Evolutionary conservation across 2,329 filamentous ascomycete genomes (phyloP).

Genomic region (Lasiodiplodia citricola): DNA sequence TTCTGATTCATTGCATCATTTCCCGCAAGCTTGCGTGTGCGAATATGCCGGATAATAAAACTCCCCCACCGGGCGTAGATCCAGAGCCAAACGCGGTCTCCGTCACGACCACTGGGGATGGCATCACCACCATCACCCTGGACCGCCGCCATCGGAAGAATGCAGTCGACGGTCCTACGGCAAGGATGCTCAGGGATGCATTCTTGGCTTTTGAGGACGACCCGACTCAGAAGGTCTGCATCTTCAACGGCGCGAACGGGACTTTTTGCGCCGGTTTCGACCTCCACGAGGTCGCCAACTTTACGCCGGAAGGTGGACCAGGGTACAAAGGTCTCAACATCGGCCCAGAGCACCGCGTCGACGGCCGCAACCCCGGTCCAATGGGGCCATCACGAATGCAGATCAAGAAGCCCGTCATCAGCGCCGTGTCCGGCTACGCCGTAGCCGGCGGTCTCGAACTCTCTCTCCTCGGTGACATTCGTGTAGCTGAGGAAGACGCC

Average conservation of each 20-base stretch:
- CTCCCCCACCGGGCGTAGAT: too few relatives aligned
- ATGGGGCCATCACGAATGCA: slow-evolving; percentile 59
- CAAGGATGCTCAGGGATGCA: slow-evolving; percentile 53
- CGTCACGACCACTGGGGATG: slow-evolving; percentile 30
- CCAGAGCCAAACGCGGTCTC: too few relatives aligned
- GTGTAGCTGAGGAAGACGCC: slow-evolving; percentile 59
- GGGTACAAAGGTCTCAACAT: not conserved
- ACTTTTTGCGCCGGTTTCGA: slow-evolving; percentile 63
- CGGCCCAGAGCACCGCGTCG: slow-evolving; percentile 37
- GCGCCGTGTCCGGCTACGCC: slow-evolving; percentile 58
- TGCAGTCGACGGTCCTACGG: slow-evolving; percentile 58
- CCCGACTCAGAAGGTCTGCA: slow-evolving; percentile 56
- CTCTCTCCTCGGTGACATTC: slow-evolving; percentile 58
- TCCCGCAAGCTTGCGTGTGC: too few relatives aligned
- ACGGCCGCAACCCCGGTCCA: slow-evolving; percentile 50
- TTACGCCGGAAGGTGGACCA: slow-evolving; percentile 1
- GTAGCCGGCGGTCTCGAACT: slow-evolving; percentile 62
- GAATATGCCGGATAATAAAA: too few relatives aligned
- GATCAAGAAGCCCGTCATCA: slow-evolving; percentile 59
- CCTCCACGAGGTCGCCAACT: slow-evolving; percentile 51
- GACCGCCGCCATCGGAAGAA: slow-evolving; percentile 58
- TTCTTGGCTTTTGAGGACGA: slow-evolving; percentile 59
- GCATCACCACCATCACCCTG: slow-evolving; percentile 63
- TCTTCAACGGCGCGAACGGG: slow-evolving; percentile 54
- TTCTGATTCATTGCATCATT: too few relatives aligned